Evolutionary conservation across 2,329 filamentous ascomycete species (phyloP), one percentile per base, ranked within the genome.

Genomic region (Chaetomium strumarium): DNA sequence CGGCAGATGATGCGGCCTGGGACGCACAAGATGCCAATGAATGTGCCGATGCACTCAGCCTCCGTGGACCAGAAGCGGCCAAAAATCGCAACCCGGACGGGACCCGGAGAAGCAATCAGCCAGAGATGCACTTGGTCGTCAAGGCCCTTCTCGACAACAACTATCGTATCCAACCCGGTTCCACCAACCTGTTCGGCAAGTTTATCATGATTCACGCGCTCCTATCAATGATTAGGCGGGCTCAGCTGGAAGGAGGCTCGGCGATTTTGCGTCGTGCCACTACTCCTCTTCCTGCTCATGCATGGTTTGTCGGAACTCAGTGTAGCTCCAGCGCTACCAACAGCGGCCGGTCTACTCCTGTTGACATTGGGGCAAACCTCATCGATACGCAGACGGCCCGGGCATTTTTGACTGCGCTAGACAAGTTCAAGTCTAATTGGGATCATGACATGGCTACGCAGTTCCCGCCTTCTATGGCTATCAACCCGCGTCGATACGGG

Each of bases 381-480:
- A 68, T 76, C 20, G 69, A 76, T 44, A 73, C 75, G 36, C 70
- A 75, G 38, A 68, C 72, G 2, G 69, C 75, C 10, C 75, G 79
- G 50, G 68, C 70, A 3, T 70, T 80, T 47, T 72, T 72, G 41
- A 75, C 75, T 34, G 84, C 84, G 14, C 72, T 90, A 38, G 80
- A 84, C 57, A 85, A 86, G 61, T 89, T 86, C 79, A 89, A 89
- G 68, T 73, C 72, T 16, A 79, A 77, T 55, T 89, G 86, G 85
- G 85, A 89, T 64, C 69, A 74, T 52, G 86, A 90, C 61, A 83
- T 87, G 72, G 73, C 76, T 12, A 70, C 78, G 36, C 85, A 90
- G 63, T 89, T 88, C 56, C 80, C 83, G 7, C 79, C 68, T 3
- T 62, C 65, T 6, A 40, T 54, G 71, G 20, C 63, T 66, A 6